Evolutionary conservation across 495 filamentous ascomycete genomes (phyloP), one percentile per base, ranked within the genome.

Genomic region (Darksidea phi): DNA sequence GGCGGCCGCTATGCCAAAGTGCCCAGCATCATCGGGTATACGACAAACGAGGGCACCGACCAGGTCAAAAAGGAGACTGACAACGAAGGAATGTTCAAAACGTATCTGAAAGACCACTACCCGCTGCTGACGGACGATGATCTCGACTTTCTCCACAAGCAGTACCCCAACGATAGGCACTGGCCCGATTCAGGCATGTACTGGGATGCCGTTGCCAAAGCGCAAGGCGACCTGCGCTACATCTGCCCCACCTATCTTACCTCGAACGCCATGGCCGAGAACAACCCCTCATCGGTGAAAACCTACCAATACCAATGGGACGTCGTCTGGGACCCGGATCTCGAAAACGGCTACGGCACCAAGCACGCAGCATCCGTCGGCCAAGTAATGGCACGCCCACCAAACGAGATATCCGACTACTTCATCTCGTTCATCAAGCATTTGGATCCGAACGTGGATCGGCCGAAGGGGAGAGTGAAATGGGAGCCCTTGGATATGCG

Each of bases 271-370:
- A 61, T 61, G 49, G 49, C 50, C 37, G 20, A 45, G n/a, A 38
- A 61, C 50, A 61, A 61, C 45, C 59, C 59, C 15, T 20, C 38
- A 4, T 13, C 24, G 1, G 59, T 61, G 15, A 45, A 45, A 6
- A 48, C 59, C 21, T 61, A 21, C 6, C 59, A 61, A 45, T 61
- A 61, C 28, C 59, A 61, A 20, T 61, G 59, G 59, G 59, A 61
- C 43, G 59, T 61, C 5, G 59, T 49, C 42, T 48, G 24, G 17
- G 59, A 47, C 20, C 24, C 24, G 10, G 59, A 61, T 25, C 36
- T 37, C 20, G 23, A 26, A 7, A 61, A 61, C 28, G 59, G 59
- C 10, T 61, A 48, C 36, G 59, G 59, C 24, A 61, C 59, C 10
- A 61, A 61, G 21, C 59, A 61, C 32, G 59, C 59, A 10, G 59